Conservation (phyloP, 2,329 filamentous ascomycete genomes). For the Hirsutella minnesotensis region DNA sequence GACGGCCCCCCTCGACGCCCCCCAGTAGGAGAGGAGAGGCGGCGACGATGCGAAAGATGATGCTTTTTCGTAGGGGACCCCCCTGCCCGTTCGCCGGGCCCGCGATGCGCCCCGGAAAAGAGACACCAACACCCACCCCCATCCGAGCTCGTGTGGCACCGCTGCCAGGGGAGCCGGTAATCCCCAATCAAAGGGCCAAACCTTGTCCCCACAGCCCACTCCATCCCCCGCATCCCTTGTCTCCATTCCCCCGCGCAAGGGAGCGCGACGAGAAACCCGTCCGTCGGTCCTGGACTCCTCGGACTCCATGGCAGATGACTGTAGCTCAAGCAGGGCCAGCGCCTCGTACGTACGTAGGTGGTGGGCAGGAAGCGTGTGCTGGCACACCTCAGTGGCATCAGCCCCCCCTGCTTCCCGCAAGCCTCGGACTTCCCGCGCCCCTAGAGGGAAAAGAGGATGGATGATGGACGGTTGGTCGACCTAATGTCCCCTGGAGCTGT, state of each 20-base stretch:
- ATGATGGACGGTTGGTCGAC: too few relatives aligned
- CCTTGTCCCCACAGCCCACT: constrained; percentile 2
- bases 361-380: not conserved
- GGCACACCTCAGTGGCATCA: not conserved
- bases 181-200: not conserved
- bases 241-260: not conserved
- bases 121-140: not conserved
- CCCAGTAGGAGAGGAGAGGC: not conserved
- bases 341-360: not conserved
- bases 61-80: not conserved
- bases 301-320: not conserved
- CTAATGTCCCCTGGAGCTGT: too few relatives aligned
- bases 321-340: not conserved
- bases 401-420: too few relatives aligned
- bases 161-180: not conserved
- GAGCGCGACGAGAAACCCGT: not conserved
- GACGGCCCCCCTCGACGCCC: not conserved
- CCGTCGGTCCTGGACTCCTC: not conserved
- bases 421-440: too few relatives aligned
- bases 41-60: not conserved
- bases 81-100: too few relatives aligned
- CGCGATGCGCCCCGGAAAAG: not conserved
- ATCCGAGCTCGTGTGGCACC: too few relatives aligned
- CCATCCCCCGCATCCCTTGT: not conserved
- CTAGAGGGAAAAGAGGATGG: too few relatives aligned